Conservation (phyloP, 441 rosid species). For the Pelargonium australe region DNA sequence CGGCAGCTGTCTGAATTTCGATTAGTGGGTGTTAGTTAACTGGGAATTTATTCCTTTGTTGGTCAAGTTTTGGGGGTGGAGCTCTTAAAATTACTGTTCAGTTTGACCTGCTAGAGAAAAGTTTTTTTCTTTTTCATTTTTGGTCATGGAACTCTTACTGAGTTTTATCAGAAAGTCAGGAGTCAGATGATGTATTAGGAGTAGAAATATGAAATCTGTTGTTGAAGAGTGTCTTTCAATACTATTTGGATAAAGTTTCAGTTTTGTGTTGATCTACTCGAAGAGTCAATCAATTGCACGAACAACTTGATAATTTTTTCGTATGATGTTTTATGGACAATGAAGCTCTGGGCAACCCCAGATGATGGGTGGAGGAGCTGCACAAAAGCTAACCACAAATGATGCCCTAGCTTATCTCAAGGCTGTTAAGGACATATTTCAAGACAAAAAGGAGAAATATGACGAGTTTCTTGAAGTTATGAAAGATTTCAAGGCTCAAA, state of each 20-base stretch:
- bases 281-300: constrained; percentile 14
- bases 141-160: not conserved
- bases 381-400: constrained; percentile 79
- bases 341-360: constrained; percentile 66
- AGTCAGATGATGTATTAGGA: not conserved
- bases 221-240: not conserved
- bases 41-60: not conserved
- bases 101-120: not conserved
- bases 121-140: not conserved
- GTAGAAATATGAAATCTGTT: not conserved
- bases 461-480: constrained; percentile 96
- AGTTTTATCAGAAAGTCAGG: not conserved
- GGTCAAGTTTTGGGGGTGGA: not conserved
- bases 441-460: constrained; percentile 78
- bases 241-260: not conserved
- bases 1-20: constrained; percentile 18
- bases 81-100: not conserved
- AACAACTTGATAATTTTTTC: constrained; percentile 3
- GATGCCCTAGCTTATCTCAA: constrained; percentile 95
- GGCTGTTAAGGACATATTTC: constrained; percentile 89
- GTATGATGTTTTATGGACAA: constrained; percentile 17
- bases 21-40: constrained; percentile 12
- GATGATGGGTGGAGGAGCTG: constrained; percentile 42
- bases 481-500: constrained; percentile 96
- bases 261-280: constrained; percentile 13